Percentiles rank a stretch among this genome's conserved stretches.
Conservation (phyloP, 2,329 filamentous ascomycete genomes). For the Colletotrichum falcatum region DNA sequence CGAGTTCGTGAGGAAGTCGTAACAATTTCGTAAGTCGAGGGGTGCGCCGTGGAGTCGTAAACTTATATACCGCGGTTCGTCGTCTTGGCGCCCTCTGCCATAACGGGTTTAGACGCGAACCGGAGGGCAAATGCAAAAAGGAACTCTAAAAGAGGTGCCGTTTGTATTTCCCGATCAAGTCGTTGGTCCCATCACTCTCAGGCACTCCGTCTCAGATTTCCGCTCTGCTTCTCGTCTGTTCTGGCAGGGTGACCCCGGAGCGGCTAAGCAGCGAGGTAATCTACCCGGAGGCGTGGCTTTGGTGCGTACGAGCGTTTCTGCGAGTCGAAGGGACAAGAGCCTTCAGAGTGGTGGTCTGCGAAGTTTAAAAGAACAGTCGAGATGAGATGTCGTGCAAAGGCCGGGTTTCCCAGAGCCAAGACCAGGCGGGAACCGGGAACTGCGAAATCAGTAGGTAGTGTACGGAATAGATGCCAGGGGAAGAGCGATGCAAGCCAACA, state of each 20-base stretch:
- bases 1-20: constrained; percentile 1
- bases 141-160: constrained; percentile 9
- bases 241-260: constrained; percentile 24
- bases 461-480: background rate
- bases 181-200: constrained; percentile 4
- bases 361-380: constrained; percentile 24
- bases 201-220: background rate
- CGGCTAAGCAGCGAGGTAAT: background rate
- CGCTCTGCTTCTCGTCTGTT: background rate
- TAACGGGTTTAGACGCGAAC: constrained; percentile 1
- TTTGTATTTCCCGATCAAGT: constrained; percentile 16
- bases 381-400: constrained; percentile 17
- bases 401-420: background rate
- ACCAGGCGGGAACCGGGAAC: no score
- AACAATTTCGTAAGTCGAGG: constrained; percentile 9
- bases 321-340: background rate
- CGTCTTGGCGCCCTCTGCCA: constrained; percentile 3
- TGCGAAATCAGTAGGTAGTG: no score
- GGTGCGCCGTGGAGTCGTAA: constrained; percentile 11
- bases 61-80: constrained; percentile 22
- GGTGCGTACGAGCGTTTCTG: background rate
- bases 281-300: background rate
- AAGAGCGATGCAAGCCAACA: background rate
- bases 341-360: background rate
- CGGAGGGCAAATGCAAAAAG: background rate